Conservation (phyloP, 2,329 filamentous ascomycete genomes). For the Exophiala lecanii-corni region DNA sequence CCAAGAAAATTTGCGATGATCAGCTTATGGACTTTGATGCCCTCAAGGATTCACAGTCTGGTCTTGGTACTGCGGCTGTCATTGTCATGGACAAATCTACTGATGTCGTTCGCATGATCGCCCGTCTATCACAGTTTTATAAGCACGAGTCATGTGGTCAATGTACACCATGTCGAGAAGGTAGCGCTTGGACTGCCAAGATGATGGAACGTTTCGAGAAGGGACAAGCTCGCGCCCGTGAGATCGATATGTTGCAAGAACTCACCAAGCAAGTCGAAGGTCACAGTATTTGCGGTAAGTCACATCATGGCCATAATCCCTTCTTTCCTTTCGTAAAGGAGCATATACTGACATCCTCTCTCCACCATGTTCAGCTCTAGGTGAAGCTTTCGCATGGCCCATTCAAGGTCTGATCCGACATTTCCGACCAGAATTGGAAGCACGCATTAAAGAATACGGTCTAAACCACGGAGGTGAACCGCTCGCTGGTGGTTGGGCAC, state of each 20-base stretch:
- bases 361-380: slow-evolving; percentile 67
- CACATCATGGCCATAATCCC: no score
- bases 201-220: slow-evolving; percentile 97
- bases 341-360: no score
- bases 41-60: slow-evolving; percentile 94
- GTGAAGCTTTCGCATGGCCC: slow-evolving; percentile 97
- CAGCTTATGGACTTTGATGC: slow-evolving; percentile 99
- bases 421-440: slow-evolving; percentile 94
- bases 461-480: slow-evolving; percentile 64
- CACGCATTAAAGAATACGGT: slow-evolving; percentile 77
- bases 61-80: slow-evolving; percentile 93
- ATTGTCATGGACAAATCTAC: slow-evolving; percentile 99
- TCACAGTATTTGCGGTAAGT: slow-evolving; percentile 92
- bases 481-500: slow-evolving; percentile 83
- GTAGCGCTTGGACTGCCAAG: slow-evolving; percentile 98
- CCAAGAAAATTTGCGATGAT: slow-evolving; percentile 83
- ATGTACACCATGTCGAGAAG: slow-evolving; percentile 98
- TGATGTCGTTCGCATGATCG: slow-evolving; percentile 91
- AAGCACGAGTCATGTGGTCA: slow-evolving; percentile 97
- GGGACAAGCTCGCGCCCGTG: slow-evolving; percentile 78
- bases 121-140: slow-evolving; percentile 92
- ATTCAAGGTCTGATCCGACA: slow-evolving; percentile 97
- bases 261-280: slow-evolving; percentile 99
- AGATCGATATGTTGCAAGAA: slow-evolving; percentile 99
- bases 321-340: no score